Evolutionary conservation across 1,284 basidiomycete genomes (phyloP).

Genomic region (Heterobasidion irregulare): DNA sequence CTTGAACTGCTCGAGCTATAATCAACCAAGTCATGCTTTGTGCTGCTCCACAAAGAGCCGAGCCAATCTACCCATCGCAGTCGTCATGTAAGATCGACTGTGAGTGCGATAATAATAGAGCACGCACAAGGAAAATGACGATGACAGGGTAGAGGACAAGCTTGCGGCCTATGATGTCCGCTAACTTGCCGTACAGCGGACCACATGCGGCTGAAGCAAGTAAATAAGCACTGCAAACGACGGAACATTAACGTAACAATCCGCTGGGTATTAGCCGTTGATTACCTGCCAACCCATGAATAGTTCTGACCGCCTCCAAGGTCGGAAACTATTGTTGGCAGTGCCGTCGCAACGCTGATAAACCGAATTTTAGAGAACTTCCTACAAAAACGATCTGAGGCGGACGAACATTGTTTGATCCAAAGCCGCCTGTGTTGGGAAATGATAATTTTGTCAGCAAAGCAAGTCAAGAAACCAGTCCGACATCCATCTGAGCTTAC

Average conservation of each 20-base stretch:
- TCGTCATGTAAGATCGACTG: not conserved
- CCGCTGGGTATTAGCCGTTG: too few species aligned
- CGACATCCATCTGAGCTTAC: slow-evolving; percentile 3
- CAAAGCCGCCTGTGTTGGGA: slow-evolving; percentile 20
- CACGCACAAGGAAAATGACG: slow-evolving; percentile 55
- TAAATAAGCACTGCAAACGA: slow-evolving; percentile 54
- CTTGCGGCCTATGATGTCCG: slow-evolving; percentile 50
- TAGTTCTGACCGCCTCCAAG: slow-evolving; percentile 64
- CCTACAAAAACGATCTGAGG: not conserved
- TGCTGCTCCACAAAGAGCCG: slow-evolving; percentile 76
- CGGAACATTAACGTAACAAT: not conserved
- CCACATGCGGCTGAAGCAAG: slow-evolving; percentile 59
- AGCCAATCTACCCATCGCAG: slow-evolving; percentile 48
- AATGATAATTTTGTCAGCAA: too few species aligned
- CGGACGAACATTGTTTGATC: slow-evolving; percentile 20
- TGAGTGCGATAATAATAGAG: not conserved
- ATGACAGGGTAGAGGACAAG: slow-evolving; percentile 66
- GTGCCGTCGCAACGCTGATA: slow-evolving; percentile 54
- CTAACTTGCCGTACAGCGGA: slow-evolving; percentile 72
- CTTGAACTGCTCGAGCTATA: slow-evolving; percentile 71
- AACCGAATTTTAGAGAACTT: not conserved
- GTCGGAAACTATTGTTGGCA: slow-evolving; percentile 67
- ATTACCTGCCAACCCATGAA: slow-evolving; percentile 70
- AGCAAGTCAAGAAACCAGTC: not conserved
- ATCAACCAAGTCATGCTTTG: slow-evolving; percentile 72